phyloP scores from a whole-genome alignment of 495 filamentous ascomycete species.

The Clohesyomyces aquaticus region DNA sequence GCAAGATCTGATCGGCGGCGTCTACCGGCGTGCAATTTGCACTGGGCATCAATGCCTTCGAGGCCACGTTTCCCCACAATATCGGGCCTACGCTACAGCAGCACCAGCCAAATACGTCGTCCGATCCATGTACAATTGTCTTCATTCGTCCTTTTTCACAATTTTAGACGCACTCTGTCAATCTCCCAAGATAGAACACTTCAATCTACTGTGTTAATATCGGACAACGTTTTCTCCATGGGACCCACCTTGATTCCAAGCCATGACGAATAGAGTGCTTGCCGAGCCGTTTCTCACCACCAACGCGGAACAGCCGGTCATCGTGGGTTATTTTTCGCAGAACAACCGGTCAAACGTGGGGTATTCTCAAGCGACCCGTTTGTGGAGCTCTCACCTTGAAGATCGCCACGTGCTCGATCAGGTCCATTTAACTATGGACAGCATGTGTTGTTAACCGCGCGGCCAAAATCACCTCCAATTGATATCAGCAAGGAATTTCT shows the following conservation, averaged over 20 bases:
- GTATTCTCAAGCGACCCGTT: too few relatives aligned
- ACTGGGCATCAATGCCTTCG: slow-evolving; percentile 1
- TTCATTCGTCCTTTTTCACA: background rate
- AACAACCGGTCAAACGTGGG: too few relatives aligned
- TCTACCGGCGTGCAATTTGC: background rate
- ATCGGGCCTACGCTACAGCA: background rate
- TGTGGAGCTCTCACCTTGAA: too few relatives aligned
- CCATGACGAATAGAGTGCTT: background rate
- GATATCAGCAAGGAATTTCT: too few relatives aligned
- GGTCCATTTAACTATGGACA: too few relatives aligned
- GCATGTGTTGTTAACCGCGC: too few relatives aligned
- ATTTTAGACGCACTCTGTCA: background rate
- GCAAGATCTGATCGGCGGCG: slow-evolving; percentile 56
- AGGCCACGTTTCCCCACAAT: background rate
- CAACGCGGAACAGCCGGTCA: too few relatives aligned
- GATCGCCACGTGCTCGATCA: too few relatives aligned
- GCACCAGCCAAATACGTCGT: background rate
- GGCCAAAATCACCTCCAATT: too few relatives aligned
- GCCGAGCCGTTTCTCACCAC: too few relatives aligned
- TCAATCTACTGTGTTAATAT: background rate
- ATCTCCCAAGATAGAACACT: background rate
- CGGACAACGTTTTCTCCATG: background rate
- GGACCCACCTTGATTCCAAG: background rate
- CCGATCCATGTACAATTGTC: background rate
- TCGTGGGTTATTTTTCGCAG: too few relatives aligned